Evolutionary conservation across 2,329 filamentous ascomycete species (phyloP).

Genomic region (Botrytis aclada): DNA sequence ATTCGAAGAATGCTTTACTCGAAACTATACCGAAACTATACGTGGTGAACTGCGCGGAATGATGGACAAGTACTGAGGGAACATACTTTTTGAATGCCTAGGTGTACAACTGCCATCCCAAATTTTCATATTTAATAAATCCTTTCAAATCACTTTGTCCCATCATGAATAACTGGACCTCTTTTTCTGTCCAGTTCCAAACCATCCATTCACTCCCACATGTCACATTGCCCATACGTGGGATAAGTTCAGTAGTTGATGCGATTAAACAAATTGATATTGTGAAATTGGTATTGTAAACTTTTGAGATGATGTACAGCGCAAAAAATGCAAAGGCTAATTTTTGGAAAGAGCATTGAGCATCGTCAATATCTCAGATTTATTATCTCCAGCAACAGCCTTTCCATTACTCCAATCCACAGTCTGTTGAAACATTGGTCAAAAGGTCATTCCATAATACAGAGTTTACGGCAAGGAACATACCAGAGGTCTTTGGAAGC

Average conservation of each 20-base stretch:
- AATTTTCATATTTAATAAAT: background rate
- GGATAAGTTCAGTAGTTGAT: background rate
- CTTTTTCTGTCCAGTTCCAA: background rate
- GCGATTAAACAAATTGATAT: background rate
- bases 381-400: constrained; percentile 71
- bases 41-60: background rate
- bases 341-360: constrained; percentile 54
- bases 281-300: constrained; percentile 14
- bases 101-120: background rate
- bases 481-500: constrained; percentile 76
- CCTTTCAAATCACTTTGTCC: background rate
- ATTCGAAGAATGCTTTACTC: background rate
- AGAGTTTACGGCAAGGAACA: constrained; percentile 38
- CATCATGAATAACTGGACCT: background rate
- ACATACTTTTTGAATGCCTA: background rate
- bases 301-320: background rate
- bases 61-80: background rate
- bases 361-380: constrained; percentile 86
- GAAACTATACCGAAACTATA: background rate
- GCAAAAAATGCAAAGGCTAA: constrained; percentile 17
- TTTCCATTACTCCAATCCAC: constrained; percentile 95
- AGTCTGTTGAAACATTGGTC: constrained; percentile 44
- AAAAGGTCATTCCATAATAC: constrained; percentile 4
- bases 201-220: background rate
- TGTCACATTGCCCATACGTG: background rate